Percentiles rank a stretch among this genome's conserved stretches.
phyloP scores from a whole-genome alignment of 768 basidiomycete species.

The Lactarius akahatsu region DNA sequence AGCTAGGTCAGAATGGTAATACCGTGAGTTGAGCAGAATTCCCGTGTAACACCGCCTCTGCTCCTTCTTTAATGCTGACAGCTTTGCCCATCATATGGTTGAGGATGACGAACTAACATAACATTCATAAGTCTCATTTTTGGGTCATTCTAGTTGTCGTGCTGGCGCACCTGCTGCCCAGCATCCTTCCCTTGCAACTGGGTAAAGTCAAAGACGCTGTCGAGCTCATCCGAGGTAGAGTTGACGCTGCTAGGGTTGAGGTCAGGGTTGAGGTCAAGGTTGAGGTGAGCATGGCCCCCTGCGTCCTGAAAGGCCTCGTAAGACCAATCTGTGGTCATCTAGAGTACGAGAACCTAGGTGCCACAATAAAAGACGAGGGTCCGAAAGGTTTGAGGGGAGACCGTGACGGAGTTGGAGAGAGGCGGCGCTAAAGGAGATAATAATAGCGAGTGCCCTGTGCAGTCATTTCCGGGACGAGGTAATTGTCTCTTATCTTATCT shows the following conservation, averaged over 20 bases:
- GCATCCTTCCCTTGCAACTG: conserved; percentile 28
- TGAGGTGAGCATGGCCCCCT: neutral
- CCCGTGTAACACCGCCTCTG: conserved; percentile 24
- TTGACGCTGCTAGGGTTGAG: neutral
- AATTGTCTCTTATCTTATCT: conserved; percentile 14
- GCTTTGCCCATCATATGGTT: conserved; percentile 28
- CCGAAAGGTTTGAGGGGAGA: neutral
- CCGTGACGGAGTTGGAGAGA: neutral
- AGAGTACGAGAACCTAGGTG: conserved; percentile 1
- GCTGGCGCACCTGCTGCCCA: conserved; percentile 21
- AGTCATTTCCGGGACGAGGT: neutral
- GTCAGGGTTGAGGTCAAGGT: neutral
- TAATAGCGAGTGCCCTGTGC: neutral
- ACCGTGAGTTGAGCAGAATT: conserved; percentile 24
- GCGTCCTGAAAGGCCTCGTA: conserved; percentile 22
- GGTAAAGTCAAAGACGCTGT: conserved; percentile 24
- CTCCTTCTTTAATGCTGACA: conserved; percentile 29
- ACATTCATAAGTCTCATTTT: neutral
- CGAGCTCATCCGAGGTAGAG: conserved; percentile 11
- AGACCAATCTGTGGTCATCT: conserved; percentile 17
- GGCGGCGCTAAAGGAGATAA: neutral
- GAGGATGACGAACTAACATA: conserved; percentile 20
- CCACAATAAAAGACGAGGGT: neutral
- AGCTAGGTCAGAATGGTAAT: neutral
- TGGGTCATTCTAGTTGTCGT: neutral